Percentiles rank a stretch among this genome's conserved stretches.
Evolutionary conservation across 129 eudicot genomes (phyloP).

Genomic region (Artemisia annua): DNA sequence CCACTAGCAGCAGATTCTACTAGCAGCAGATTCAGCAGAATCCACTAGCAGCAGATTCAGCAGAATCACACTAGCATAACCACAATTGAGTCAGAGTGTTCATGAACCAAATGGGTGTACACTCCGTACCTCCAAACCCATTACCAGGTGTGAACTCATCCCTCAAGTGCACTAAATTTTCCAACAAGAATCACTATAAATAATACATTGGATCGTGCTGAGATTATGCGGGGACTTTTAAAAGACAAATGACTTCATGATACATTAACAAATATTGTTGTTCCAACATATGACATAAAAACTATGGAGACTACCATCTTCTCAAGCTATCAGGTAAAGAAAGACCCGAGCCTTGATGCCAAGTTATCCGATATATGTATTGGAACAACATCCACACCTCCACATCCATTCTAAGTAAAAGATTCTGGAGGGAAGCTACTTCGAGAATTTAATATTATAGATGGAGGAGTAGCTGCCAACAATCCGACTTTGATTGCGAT

Average conservation of each 20-base stretch:
- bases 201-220: too few relatives aligned
- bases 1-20: too few relatives aligned
- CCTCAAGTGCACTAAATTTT: too few relatives aligned
- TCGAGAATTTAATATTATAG: constrained; percentile 50
- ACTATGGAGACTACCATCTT: constrained; percentile 40
- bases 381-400: constrained; percentile 50
- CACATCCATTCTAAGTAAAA: constrained; percentile 36
- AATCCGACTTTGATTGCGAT: constrained; percentile 50
- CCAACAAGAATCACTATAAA: neutral
- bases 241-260: constrained; percentile 29
- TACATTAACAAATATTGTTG: constrained; percentile 47
- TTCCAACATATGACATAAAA: constrained; percentile 57
- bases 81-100: too few relatives aligned
- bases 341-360: constrained; percentile 39
- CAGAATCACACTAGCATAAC: too few relatives aligned
- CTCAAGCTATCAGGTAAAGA: constrained; percentile 42
- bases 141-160: too few relatives aligned
- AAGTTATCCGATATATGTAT: constrained; percentile 47
- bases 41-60: too few relatives aligned
- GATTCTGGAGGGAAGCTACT: constrained; percentile 14
- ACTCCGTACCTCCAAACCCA: too few relatives aligned
- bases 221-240: neutral
- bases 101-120: too few relatives aligned
- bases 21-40: too few relatives aligned
- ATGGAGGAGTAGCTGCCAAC: constrained; percentile 54